A percentile compares a stretch with the other conserved stretches of the same genome.
Conservation (phyloP, 169 alveolate genomes). For the Neospora caninum region DNA sequence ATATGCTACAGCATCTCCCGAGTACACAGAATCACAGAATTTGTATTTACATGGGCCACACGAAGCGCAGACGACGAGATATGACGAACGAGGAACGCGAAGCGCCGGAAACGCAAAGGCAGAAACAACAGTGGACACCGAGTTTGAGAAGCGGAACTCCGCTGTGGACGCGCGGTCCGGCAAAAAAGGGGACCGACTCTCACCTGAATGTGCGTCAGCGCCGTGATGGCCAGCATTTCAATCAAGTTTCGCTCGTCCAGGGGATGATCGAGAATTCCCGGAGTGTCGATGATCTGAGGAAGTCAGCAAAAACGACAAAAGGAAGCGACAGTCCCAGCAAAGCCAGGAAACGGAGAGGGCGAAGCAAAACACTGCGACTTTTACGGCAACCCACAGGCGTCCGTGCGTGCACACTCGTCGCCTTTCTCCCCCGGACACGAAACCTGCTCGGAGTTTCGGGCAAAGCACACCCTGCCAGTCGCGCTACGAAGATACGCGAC, state of each 20-base stretch:
- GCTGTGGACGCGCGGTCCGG: background rate
- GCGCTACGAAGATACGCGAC: too few relatives aligned
- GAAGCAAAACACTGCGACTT: too few relatives aligned
- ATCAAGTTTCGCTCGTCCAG: conserved; percentile 97
- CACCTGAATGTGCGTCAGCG: conserved; percentile 98
- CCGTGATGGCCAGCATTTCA: conserved; percentile 99
- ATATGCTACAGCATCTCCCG: too few relatives aligned
- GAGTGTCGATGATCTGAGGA: conserved; percentile 96
- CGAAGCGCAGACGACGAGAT: too few relatives aligned
- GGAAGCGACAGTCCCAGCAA: background rate
- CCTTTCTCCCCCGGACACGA: too few relatives aligned
- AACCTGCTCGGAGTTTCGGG: too few relatives aligned
- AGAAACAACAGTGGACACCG: background rate
- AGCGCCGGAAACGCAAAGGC: background rate
- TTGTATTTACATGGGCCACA: too few relatives aligned
- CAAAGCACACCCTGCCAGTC: too few relatives aligned
- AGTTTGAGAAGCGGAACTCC: background rate
- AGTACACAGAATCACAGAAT: too few relatives aligned
- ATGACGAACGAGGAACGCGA: background rate
- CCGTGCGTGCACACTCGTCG: too few relatives aligned
- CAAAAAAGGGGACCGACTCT: conserved; percentile 68
- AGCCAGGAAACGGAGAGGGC: background rate
- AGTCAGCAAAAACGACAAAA: background rate
- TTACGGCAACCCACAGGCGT: too few relatives aligned
- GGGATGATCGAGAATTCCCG: conserved; percentile 98